phyloP scores from a whole-genome alignment of 345 rosid genomes.

The Citrus hindsii region DNA sequence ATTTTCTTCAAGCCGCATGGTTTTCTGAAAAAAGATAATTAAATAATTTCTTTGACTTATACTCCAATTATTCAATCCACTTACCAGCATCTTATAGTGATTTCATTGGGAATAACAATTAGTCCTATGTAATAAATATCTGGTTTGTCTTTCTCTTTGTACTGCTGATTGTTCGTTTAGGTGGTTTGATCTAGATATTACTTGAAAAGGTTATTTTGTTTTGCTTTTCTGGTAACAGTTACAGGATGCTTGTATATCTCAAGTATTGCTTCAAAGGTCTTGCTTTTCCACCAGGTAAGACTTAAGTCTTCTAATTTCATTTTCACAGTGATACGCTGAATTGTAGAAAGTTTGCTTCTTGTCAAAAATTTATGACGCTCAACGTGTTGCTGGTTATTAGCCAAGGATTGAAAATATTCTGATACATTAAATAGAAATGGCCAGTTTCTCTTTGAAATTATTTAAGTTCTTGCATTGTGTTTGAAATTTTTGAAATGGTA shows the following conservation, averaged over 20 bases:
- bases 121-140: background rate
- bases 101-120: background rate
- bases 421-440: background rate
- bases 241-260: slow-evolving; percentile 96
- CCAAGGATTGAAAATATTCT: background rate
- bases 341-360: background rate
- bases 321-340: background rate
- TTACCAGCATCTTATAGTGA: background rate
- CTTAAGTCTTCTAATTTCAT: background rate
- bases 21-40: background rate
- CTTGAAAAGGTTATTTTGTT: background rate
- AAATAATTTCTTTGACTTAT: background rate
- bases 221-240: slow-evolving; percentile 50
- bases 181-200: background rate
- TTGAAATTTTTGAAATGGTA: background rate
- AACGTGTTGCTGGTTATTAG: background rate
- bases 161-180: background rate
- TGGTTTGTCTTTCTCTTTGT: background rate
- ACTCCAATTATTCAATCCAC: background rate
- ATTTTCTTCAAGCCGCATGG: background rate
- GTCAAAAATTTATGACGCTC: background rate
- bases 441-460: background rate
- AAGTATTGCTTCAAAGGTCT: slow-evolving; percentile 95
- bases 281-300: slow-evolving; percentile 97
- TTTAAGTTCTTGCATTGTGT: background rate